These are phyloP conservation scores for Lepidium sativum DNA, from an alignment of 345 rosid genomes.

Conservation along the genomic window DNA sequence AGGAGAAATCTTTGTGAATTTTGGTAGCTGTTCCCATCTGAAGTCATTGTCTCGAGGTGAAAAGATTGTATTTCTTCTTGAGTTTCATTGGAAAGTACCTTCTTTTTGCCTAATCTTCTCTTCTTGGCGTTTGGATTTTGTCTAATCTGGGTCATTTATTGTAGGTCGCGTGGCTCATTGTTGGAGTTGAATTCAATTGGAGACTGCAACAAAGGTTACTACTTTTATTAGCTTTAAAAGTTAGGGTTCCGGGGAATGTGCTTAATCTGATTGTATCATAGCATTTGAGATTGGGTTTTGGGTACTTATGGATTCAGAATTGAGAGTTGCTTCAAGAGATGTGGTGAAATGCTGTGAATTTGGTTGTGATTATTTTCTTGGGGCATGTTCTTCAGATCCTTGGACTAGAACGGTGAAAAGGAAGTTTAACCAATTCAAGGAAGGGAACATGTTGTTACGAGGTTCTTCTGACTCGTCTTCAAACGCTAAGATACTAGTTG, in stretches of 20 bases:
- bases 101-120: conserved; percentile 1
- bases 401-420: conserved; percentile 26
- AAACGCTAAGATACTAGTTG: conserved; percentile 55
- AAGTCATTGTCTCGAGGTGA: neutral
- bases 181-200: neutral
- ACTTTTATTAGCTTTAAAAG: neutral
- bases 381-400: conserved; percentile 17
- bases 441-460: conserved; percentile 33
- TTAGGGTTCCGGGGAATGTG: conserved; percentile 4
- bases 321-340: conserved; percentile 29
- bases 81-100: neutral
- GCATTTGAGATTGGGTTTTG: conserved; percentile 18
- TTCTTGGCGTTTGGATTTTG: neutral
- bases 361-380: conserved; percentile 40
- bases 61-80: neutral
- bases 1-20: conserved; percentile 13
- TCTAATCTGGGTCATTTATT: neutral
- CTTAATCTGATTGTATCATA: neutral
- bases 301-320: conserved; percentile 47
- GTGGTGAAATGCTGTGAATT: conserved; percentile 42
- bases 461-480: conserved; percentile 36
- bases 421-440: conserved; percentile 23
- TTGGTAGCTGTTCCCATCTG: neutral
- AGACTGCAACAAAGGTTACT: conserved; percentile 8
- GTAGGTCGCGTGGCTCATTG: conserved; percentile 11